Base-by-base conservation (phyloP, 2,329 filamentous ascomycete genomes). In the Paecilomyces sp. region DNA sequence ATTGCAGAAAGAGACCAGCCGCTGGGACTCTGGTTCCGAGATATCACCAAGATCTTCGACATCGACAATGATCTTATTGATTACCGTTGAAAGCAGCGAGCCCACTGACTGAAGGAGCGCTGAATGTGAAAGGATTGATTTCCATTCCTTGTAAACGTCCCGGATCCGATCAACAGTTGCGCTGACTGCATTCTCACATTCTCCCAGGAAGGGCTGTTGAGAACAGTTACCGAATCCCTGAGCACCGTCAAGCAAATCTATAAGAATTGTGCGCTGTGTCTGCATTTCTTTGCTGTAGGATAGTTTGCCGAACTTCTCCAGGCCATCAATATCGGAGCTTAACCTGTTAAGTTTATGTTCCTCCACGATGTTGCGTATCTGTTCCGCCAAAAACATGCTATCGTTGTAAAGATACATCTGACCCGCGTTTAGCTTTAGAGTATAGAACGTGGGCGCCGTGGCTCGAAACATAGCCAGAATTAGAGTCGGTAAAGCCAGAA, bases 381-480 rank as follows among this genome's bases (percentile, higher is more conserved):
- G 78, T 61, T 83, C 80, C 3, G 83, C 80, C 3, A 88, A 77
- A 59, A 84, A 83, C 53, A 81, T 75, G 62, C 83, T 81, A 70
- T 88, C 85, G 66, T 88, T 88, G 74, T 88, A 88, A 54, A 87
- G 79, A 57, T 85, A 81, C 80, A 88, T 86, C 65, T 85, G 83
- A 6, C 83, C 83, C 2, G 80, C 78, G 18, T 75, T 72, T 12
- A 77, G 67, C 55, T 76, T 76, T 28, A 75, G 65, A 1, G 74
- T 69, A 63, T 82, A 82, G 61, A 78, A 77, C 5, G 74, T 72
- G 8, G 78, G 74, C 4, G 79, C 77, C 9, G 73, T 78, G 18
- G 79, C 79, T 63, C 80, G 79, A 66, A 79, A 82, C 77, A 81
- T 81, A 28, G 78, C 78, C 34, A 81, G 64, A 33, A 80, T 72